A percentile compares a stretch with the other conserved stretches of the same genome.
Evolutionary conservation across 108 stramenopile genomes (phyloP).

Genomic region (Fistulifera solaris): DNA sequence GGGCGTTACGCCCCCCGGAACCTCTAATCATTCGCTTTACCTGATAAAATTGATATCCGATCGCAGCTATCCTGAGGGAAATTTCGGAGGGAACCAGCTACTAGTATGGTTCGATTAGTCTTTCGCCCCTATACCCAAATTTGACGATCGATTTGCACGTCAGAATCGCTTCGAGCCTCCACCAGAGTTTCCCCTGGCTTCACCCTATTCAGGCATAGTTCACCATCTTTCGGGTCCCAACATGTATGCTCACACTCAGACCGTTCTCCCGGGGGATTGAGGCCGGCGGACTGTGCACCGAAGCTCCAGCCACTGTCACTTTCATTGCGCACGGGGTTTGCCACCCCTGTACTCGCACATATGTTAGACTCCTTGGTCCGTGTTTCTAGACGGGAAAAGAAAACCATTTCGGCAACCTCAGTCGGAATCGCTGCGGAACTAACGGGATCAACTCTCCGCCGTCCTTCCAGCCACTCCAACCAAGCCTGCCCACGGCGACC

Average conservation of each 20-base stretch:
- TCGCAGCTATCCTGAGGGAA: conserved; percentile 95
- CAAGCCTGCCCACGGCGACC: conserved; percentile 42
- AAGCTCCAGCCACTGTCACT: conserved; percentile 75
- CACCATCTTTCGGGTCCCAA: conserved; percentile 96
- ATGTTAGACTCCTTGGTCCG: conserved; percentile 28
- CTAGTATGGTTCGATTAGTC: conserved; percentile 97
- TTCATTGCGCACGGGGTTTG: conserved; percentile 87
- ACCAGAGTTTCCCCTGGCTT: conserved; percentile 96
- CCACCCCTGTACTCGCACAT: conserved; percentile 79
- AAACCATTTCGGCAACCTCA: conserved; percentile 66
- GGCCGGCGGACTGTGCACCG: conserved; percentile 86
- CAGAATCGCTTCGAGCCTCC: conserved; percentile 92
- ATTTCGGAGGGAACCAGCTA: conserved; percentile 96
- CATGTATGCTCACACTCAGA: conserved; percentile 90
- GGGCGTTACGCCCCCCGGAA: conserved; percentile 80
- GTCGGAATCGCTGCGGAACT: conserved; percentile 27
- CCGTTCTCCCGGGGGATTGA: conserved; percentile 76
- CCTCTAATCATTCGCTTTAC: conserved; percentile 99
- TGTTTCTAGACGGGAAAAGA: conserved; percentile 58
- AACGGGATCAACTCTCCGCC: conserved; percentile 9
- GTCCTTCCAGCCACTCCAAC: conserved; percentile 17
- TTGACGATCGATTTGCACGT: conserved; percentile 94
- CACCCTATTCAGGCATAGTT: conserved; percentile 95
- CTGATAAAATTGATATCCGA: conserved; percentile 85
- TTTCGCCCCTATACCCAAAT: conserved; percentile 97